Base-by-base conservation (phyloP, 257 asterid genomes). In the Cruciata laevipes region DNA sequence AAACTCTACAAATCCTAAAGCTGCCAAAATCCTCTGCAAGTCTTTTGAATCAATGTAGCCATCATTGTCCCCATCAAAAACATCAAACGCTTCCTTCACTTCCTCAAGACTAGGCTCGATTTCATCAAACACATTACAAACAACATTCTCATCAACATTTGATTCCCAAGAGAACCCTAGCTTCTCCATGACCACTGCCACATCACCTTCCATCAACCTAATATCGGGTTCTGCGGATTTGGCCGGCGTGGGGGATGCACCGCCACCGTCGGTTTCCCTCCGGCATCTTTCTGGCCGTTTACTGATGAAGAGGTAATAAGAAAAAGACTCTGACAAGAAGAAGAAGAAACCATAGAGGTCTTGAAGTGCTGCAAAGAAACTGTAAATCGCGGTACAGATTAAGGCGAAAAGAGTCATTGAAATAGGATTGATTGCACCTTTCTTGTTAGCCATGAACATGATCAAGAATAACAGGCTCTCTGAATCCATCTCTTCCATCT, bases 21-120 rank as follows among this genome's bases (percentile, higher is more conserved):
- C 74, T 7, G 63, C 53, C 68, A 84, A 47, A 13, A 82, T 73
- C 59, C 40, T 77, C 67, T 18, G 65, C 73, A 86, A 56, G 78
- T 86, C 93, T 18, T 12, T 68, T 23, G 82, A 82, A 66, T 84
- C 93, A 9, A 86, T 80, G 61, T 62, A 86, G 0, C 88, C 93
- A 77, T 86, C 93, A 9, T 75, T 72, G 49, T 84, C 74, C 17
- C 74, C 78, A 71, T 86, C 90, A 55, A 84, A 84, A 27, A 80
- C 1, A 51, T 62, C 70, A 70, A 86, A 86, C 5, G 88, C 89
- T 67, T 80, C 86, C 38, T 72, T 71, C 61, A 83, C 78, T 67
- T 86, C 93, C 18, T 69, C 85, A 37, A 80, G 47, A 59, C 80
- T 71, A 9, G 85, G 77, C 65, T 78, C 86, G 3, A 9, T 44